Evolutionary conservation across 495 filamentous ascomycete genomes (phyloP), one percentile per base, ranked within the genome.

Genomic region (Penicillium cosmopolitanum): DNA sequence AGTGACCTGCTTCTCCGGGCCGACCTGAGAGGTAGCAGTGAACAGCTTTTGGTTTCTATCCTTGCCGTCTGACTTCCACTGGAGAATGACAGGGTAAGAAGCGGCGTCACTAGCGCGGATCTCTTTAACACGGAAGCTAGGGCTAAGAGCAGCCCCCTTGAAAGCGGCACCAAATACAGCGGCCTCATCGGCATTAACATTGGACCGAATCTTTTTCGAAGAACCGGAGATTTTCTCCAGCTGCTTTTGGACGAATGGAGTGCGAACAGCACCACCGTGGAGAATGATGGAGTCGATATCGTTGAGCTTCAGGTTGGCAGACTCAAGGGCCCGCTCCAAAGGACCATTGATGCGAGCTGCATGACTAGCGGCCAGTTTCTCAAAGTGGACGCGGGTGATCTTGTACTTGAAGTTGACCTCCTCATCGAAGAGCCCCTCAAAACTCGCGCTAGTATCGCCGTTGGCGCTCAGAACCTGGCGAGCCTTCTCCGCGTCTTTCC

Each of bases 81-180:
- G 88, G 63, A 95, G 82, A 38, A 86, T 84, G 36, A 90, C 80
- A 6, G 89, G 77, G 69, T 95, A 96, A 16, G 74, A 74, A 35
- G 92, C 86, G 15, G 77, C 82, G 58, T 99, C 95, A 53, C 75
- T 83, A 46, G 88, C 83, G 53, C 89, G 82, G 60, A 99, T 98
- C 65, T 98, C 96, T 80, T 97, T 99, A 66, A 99, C 96, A 52
- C 90, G 87, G 83, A 99, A 99, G 68, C 87, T 92, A 36, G 93
- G 92, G 74, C 90, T 96, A 51, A 98, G 82, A 60, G 87, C 87
- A 50, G 96, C 96, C 31, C 89, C 96, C 69, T 92, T 91, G 82
- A 98, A 98, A 18, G 91, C 92, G 51, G 96, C 96, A 63, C 96
- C 96, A 73, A 99, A 96, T 15, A 96, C 95, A 50, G 96, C 95